These are phyloP conservation scores for Patellifolia procumbens DNA, from an alignment of 179 eudicot genomes.

Conservation along the genomic window DNA sequence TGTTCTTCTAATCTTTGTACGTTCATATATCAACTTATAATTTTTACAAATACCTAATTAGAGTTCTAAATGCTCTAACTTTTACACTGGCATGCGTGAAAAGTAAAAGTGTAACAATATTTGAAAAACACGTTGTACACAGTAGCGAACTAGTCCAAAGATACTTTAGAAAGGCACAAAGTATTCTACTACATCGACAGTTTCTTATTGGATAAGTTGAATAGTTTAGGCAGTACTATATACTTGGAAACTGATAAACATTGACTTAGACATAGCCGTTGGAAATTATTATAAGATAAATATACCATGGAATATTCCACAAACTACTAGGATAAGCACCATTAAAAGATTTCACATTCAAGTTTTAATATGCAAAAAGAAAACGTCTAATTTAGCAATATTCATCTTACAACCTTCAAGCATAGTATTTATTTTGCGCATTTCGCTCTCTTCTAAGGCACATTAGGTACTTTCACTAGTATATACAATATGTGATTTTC, in stretches of 20 bases:
- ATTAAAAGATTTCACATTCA: slow-evolving; percentile 19
- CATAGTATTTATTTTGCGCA: too few relatives aligned
- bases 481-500: too few relatives aligned
- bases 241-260: too few relatives aligned
- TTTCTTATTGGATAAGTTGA: neutral
- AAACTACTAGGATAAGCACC: slow-evolving; percentile 8
- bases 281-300: slow-evolving; percentile 11
- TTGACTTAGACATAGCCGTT: slow-evolving; percentile 17
- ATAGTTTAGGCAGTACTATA: slow-evolving; percentile 14
- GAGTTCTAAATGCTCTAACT: too few relatives aligned
- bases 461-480: too few relatives aligned
- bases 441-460: too few relatives aligned
- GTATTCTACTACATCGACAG: neutral
- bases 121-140: too few relatives aligned
- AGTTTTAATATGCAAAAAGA: neutral
- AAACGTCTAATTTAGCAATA: neutral
- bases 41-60: too few relatives aligned
- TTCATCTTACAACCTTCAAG: neutral
- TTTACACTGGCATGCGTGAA: too few relatives aligned
- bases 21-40: too few relatives aligned
- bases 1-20: too few relatives aligned
- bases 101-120: too few relatives aligned
- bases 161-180: neutral
- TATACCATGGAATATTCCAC: slow-evolving; percentile 33
- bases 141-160: neutral